A percentile compares a stretch with the other conserved stretches of the same genome.
These are phyloP conservation scores for Monosporascus sp. DNA, from an alignment of 2,329 filamentous ascomycete species.

Conservation along the genomic window DNA sequence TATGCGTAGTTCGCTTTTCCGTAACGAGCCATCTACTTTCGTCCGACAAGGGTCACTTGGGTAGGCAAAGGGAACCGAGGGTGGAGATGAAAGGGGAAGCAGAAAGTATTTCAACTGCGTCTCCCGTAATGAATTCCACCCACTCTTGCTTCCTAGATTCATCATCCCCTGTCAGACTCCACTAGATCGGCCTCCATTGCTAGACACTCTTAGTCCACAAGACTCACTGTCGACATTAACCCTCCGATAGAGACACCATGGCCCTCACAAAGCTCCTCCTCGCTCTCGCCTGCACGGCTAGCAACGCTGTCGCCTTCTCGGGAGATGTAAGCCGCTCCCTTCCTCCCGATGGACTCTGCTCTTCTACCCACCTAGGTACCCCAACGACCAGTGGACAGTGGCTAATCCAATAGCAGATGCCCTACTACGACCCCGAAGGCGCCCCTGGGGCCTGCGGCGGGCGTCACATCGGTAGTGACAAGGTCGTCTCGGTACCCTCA, in stretches of 20 bases:
- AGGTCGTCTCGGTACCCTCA: slow-evolving; percentile 19
- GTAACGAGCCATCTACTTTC: too few species aligned
- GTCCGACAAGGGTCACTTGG: too few species aligned
- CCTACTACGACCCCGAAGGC: not conserved
- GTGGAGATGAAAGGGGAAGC: too few species aligned
- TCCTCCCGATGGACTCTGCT: not conserved
- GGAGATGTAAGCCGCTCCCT: slow-evolving; percentile 23
- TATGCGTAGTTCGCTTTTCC: too few species aligned
- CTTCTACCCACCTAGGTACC: not conserved
- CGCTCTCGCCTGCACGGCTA: not conserved
- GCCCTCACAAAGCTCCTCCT: not conserved
- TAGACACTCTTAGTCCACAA: too few species aligned
- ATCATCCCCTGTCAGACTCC: too few species aligned
- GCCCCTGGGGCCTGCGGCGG: slow-evolving; percentile 17
- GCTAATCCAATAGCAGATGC: not conserved
- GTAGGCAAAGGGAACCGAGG: too few species aligned
- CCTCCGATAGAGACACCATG: not conserved
- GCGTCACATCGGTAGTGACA: slow-evolving; percentile 11
- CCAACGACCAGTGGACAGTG: not conserved
- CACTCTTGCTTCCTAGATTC: too few species aligned
- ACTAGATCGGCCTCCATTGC: too few species aligned
- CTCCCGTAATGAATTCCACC: too few species aligned
- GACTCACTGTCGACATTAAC: not conserved
- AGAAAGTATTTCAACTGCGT: too few species aligned
- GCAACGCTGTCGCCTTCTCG: slow-evolving; percentile 6